Evolutionary conservation across 257 asterid species (phyloP).

Genomic region (Gentiana straminea): DNA sequence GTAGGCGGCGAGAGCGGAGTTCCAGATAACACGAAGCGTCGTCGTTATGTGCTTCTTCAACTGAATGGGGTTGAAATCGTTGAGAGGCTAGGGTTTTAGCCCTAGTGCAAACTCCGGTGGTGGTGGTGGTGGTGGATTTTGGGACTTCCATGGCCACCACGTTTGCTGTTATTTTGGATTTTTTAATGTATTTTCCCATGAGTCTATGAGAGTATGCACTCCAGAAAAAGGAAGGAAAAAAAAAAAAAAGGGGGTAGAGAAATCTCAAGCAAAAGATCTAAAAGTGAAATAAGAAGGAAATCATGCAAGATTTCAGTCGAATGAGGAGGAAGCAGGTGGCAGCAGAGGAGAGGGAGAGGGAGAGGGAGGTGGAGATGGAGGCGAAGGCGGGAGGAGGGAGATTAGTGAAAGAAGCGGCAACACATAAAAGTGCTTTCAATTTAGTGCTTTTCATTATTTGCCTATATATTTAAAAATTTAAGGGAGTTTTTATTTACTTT

Average conservation of each 20-base stretch:
- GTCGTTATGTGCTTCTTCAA: too few species aligned
- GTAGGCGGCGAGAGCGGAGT: too few species aligned
- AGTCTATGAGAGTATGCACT: not conserved
- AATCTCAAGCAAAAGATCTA: constrained; percentile 3
- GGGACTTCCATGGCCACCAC: constrained; percentile 47
- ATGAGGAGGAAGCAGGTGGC: not conserved
- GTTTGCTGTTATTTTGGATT: constrained; percentile 32
- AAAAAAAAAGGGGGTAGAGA: not conserved
- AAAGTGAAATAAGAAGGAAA: too few species aligned
- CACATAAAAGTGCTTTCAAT: too few species aligned
- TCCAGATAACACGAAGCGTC: too few species aligned
- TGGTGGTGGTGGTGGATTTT: constrained; percentile 29
- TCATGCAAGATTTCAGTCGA: too few species aligned
- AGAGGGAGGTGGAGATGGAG: not conserved
- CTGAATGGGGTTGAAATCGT: constrained; percentile 22
- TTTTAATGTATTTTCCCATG: constrained; percentile 57
- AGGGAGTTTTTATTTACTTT: too few species aligned
- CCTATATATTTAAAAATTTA: too few species aligned
- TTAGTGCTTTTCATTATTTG: too few species aligned
- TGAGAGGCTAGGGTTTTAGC: constrained; percentile 70
- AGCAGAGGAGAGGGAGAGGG: not conserved
- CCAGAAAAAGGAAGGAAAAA: too few species aligned
- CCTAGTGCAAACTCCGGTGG: constrained; percentile 67
- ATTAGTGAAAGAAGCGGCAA: not conserved
- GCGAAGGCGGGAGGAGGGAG: constrained; percentile 13